phyloP scores from a whole-genome alignment of 345 rosid species.

The Dovyalis caffra region DNA sequence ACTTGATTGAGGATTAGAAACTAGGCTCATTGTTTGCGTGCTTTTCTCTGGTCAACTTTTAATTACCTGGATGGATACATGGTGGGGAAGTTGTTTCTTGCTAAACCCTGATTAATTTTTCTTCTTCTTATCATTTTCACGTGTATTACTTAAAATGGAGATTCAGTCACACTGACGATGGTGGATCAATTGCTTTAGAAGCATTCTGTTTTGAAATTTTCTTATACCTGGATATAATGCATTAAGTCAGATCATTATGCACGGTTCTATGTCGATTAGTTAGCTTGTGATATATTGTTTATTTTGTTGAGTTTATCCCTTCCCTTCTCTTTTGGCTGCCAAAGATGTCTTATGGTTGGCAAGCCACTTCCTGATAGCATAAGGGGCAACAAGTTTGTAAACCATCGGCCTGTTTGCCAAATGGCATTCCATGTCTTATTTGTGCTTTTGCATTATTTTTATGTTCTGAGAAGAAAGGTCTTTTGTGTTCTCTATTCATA shows the following conservation, averaged over 20 bases:
- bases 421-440: background rate
- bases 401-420: background rate
- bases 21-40: background rate
- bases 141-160: background rate
- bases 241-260: background rate
- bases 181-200: background rate
- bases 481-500: background rate
- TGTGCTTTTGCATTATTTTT: background rate
- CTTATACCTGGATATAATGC: background rate
- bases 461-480: background rate
- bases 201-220: background rate
- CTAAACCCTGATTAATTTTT: background rate
- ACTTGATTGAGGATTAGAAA: background rate
- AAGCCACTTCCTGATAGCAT: background rate
- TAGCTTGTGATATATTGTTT: background rate
- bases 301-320: background rate
- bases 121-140: background rate
- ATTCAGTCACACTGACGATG: slow-evolving; percentile 1
- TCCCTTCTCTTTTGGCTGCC: background rate
- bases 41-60: background rate
- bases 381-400: background rate
- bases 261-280: background rate
- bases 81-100: slow-evolving; percentile 10
- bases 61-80: background rate
- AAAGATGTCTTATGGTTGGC: background rate